Evolutionary conservation across 1,139 yeast genomes (phyloP).

Genomic region (Suhomyces wounanorum): DNA sequence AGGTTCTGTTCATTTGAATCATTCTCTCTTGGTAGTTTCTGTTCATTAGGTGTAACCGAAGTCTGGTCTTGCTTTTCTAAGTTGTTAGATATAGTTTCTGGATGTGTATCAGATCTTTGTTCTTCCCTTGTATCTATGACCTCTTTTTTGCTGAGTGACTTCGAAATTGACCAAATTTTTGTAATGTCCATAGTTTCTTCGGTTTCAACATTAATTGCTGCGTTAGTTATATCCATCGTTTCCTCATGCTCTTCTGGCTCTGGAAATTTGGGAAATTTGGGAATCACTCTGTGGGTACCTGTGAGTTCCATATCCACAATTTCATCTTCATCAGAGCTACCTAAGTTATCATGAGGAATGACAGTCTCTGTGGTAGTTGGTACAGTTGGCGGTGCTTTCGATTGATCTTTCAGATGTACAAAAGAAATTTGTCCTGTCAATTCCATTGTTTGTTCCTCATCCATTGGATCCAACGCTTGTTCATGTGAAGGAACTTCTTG

Average conservation of each 20-base stretch:
- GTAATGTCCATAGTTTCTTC: slow-evolving; percentile 20
- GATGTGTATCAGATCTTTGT: background rate
- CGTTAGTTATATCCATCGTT: slow-evolving; percentile 10
- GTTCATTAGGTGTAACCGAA: background rate
- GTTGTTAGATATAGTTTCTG: background rate
- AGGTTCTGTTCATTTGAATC: background rate
- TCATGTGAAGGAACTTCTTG: background rate
- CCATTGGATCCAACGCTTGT: background rate
- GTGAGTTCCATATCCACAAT: slow-evolving; percentile 29
- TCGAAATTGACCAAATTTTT: slow-evolving; percentile 5
- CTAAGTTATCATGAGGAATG: slow-evolving; percentile 1
- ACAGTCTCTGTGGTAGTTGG: slow-evolving; percentile 2
- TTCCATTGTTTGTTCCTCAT: slow-evolving; percentile 8
- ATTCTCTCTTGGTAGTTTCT: background rate
- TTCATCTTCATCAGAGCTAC: slow-evolving; percentile 7
- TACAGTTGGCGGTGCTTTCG: background rate
- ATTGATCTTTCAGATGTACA: background rate
- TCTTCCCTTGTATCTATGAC: background rate
- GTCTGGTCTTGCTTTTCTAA: background rate
- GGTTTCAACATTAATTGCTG: slow-evolving; percentile 3
- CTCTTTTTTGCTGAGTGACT: slow-evolving; percentile 1
- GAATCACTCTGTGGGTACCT: slow-evolving; percentile 12
- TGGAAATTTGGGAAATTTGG: background rate
- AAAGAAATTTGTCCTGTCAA: slow-evolving; percentile 2
- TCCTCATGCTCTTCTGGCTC: slow-evolving; percentile 4